Percentiles rank a stretch among this genome's conserved stretches.
These are phyloP conservation scores for Fomes fomentarius DNA, from an alignment of 1,284 basidiomycete species.

Conservation along the genomic window DNA sequence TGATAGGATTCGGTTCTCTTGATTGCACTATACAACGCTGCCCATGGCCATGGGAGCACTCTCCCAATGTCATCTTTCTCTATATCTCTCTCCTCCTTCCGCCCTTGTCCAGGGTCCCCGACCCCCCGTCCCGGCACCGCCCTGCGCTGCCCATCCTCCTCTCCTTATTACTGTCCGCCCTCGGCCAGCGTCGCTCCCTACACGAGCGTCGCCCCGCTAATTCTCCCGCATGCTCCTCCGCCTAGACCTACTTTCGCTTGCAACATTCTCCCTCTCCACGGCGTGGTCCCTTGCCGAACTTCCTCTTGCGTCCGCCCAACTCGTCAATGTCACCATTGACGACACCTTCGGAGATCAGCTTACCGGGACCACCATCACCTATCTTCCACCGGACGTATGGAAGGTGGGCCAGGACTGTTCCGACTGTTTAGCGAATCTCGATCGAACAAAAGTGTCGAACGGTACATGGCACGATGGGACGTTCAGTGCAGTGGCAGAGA, in stretches of 20 bases:
- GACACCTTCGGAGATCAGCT: constrained; percentile 42
- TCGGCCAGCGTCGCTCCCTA: constrained; percentile 4
- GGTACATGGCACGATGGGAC: constrained; percentile 26
- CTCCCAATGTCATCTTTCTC: constrained; percentile 9
- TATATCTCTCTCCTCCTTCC: not conserved
- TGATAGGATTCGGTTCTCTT: not conserved
- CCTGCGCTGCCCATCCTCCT: constrained; percentile 18
- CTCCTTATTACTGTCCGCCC: constrained; percentile 10
- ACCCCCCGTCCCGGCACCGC: constrained; percentile 14
- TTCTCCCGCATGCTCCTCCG: constrained; percentile 14
- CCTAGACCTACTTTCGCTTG: constrained; percentile 11
- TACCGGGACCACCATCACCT: constrained; percentile 32
- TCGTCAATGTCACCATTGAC: constrained; percentile 46
- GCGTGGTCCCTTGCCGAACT: constrained; percentile 3
- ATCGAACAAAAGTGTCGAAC: constrained; percentile 18
- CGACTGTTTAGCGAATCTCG: constrained; percentile 30
- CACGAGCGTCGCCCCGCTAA: constrained; percentile 11
- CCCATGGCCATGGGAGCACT: no score
- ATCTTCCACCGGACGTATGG: constrained; percentile 36
- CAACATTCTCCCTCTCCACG: constrained; percentile 2
- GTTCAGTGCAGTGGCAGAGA: constrained; percentile 25
- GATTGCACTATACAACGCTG: not conserved
- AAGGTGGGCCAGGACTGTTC: constrained; percentile 27
- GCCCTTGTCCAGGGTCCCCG: not conserved
- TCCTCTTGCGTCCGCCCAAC: constrained; percentile 23